Base-by-base conservation (phyloP, 2,329 filamentous ascomycete genomes). In the Neonectria hederae region DNA sequence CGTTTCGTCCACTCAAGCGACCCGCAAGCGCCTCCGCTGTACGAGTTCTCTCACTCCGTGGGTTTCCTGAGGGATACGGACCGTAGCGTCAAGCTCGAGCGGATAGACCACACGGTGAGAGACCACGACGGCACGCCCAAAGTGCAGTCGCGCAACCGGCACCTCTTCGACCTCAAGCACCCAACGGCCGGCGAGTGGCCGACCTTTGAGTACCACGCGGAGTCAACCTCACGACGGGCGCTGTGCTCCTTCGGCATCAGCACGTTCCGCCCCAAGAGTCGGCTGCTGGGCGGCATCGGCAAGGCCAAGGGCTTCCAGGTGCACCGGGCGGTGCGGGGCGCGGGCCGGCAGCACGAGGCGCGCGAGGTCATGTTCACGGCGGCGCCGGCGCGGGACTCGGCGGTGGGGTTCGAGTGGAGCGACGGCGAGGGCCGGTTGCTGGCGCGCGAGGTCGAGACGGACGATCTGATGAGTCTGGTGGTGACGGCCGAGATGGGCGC, bases 31-130 rank as follows among this genome's bases (percentile, higher is more conserved):
- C 72, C 74, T 32, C 75, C 78, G 1, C 68, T 78, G 13, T 80
- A 79, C 65, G 78, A 80, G 43, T 74, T 79, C 59, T 79, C 78
- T 1, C 76, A 79, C 59, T 72, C 73, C 6, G 69, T 79, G 13
- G 74, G 67, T 32, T 77, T 75, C 45, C 69, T 80, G 10, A 70
- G 70, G 32, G 76, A 79, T 40, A 69, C 71, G 14, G 74, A 78
- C 55, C 72, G 72, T 17, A 74, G 57, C 43, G 74, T 80, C 6
- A 67, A 68, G 46, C 60, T 80, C 38, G 69, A 75, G 53, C 73
- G 76, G 8, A 65, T 80, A n/a, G 75, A 79, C 57, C 65, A 72
- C 56, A 60, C 61, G 7, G 58, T 77, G 56, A 74, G 70, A 51
- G 66, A 54, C n/a, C 56, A 55, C 24, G 28, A 65, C 26, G 74